Evolutionary conservation across 805 yeast species (phyloP).

Genomic region (Alloascoidea hylecoeti): DNA sequence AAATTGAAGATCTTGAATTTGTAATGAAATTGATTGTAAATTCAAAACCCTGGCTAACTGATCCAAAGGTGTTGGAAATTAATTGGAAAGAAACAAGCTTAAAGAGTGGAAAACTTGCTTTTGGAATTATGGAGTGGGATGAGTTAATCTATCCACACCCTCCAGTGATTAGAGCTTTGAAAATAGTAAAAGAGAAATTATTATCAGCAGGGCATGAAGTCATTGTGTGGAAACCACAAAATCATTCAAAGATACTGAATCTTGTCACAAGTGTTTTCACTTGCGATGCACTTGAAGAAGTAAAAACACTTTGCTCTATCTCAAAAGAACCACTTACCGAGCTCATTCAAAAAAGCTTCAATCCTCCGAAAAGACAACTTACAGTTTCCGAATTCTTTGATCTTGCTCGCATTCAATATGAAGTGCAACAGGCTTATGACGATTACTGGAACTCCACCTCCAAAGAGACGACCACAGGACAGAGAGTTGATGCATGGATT

Average conservation of each 20-base stretch:
- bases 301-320: conserved; percentile 16
- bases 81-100: conserved; percentile 23
- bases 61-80: conserved; percentile 23
- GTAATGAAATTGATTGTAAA: conserved; percentile 25
- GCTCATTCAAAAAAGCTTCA: conserved; percentile 6
- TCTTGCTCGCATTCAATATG: conserved; percentile 20
- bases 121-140: conserved; percentile 29
- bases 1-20: conserved; percentile 33
- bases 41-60: conserved; percentile 27
- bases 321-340: conserved; percentile 28
- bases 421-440: conserved; percentile 15
- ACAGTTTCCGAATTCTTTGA: conserved; percentile 24
- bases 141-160: conserved; percentile 32
- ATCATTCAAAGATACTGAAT: conserved; percentile 18
- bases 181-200: conserved; percentile 16
- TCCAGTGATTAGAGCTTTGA: conserved; percentile 31
- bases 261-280: conserved; percentile 20
- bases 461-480: conserved; percentile 17
- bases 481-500: conserved; percentile 29
- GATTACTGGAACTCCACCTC: conserved; percentile 22
- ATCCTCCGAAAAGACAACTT: conserved; percentile 20
- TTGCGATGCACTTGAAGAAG: conserved; percentile 24
- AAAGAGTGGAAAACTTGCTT: conserved; percentile 21
- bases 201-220: conserved; percentile 33
- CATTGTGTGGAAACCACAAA: conserved; percentile 29